Evolutionary conservation across 257 asterid species (phyloP).

Genomic region (Przewalskia tangutica): DNA sequence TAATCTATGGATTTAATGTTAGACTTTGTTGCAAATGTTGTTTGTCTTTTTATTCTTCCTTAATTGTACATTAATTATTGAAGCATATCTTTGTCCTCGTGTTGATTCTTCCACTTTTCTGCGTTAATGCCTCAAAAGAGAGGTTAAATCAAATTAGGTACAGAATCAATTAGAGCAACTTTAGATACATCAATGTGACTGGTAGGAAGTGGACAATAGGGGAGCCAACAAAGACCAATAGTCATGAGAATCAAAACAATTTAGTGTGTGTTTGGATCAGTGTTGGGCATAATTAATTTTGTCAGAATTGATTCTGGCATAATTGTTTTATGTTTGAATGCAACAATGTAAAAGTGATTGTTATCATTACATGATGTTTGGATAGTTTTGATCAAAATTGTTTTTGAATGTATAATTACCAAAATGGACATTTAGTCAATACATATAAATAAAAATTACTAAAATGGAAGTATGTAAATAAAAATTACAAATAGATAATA

Average conservation of each 20-base stretch:
- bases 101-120: not conserved
- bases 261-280: not conserved
- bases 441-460: too few species aligned
- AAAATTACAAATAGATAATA: too few species aligned
- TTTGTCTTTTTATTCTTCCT: conserved; percentile 1
- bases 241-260: not conserved
- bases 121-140: not conserved
- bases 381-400: too few species aligned
- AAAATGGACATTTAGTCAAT: too few species aligned
- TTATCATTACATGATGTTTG: too few species aligned
- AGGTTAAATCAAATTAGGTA: not conserved
- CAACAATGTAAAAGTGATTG: too few species aligned
- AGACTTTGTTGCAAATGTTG: conserved; percentile 1
- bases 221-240: not conserved
- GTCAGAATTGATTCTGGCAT: too few species aligned
- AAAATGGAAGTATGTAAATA: too few species aligned
- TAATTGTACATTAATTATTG: not conserved
- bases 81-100: not conserved
- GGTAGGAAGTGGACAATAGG: not conserved
- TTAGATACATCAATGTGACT: not conserved
- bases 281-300: too few species aligned
- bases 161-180: not conserved
- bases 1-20: not conserved
- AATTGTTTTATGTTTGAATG: too few species aligned
- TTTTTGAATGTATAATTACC: too few species aligned